Evolutionary conservation across 2,329 filamentous ascomycete genomes (phyloP), one percentile per base, ranked within the genome.

Genomic region (Pseudogymnoascus sp.): DNA sequence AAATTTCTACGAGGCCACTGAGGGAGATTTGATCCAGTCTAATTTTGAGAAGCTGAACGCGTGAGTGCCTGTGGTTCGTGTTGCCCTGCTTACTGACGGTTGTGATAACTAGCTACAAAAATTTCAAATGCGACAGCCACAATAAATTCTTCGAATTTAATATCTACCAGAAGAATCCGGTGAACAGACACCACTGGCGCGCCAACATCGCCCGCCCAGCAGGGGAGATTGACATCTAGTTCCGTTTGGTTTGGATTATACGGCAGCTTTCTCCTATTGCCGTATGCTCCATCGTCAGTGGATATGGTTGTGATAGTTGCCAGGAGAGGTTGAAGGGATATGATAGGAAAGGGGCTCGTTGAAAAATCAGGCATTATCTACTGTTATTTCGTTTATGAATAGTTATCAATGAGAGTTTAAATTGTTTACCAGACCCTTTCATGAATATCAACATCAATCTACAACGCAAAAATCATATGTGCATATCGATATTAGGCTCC

Each of bases 101-200:
- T 1, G 49, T 62, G 45, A 52, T 26, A 58, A 19, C 19, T 59
- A 80, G 77, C 5, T 80, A 74, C 68, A 80, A 80, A 69, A 81
- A 80, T 65, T 80, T 73, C 72, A 77, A 72, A 61, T 80, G 78
- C 62, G 64, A 61, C 1, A 26, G 2, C 1, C 77, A 81, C 65
- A 73, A 80, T 64, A 77, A 73, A 64, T 81, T 80, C 69, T 80
- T 79, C 65, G 78, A 81, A 65, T 23, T 78, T 31, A 81, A 80
- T 66, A n/a, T 80, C 1, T 80, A 81, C 64, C 71, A 80, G 69
- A 79, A 78, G 65, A 71, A 80, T 66, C 76, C 78, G 0, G 63
- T 75, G 29, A 80, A 79, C 65, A 67, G 52, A 41, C 78, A 80
- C 64, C 77, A 78, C 64, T 80, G 78, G 77, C 72, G 77, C 23